These are phyloP conservation scores for Xylaria scruposa DNA, from an alignment of 495 filamentous ascomycete species.

Conservation along the genomic window DNA sequence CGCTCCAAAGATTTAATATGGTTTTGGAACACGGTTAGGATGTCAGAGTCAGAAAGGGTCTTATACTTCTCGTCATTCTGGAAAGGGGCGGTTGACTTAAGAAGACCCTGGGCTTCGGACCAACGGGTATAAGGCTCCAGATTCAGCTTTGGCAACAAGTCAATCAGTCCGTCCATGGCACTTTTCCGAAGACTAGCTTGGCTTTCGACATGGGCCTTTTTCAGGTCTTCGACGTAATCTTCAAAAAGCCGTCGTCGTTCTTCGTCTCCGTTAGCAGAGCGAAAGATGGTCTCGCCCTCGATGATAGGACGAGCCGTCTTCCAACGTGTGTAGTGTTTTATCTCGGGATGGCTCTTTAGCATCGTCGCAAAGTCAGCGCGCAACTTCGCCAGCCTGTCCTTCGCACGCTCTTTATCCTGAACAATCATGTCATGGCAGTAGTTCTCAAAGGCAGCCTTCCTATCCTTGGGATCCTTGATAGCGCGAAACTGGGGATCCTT, in stretches of 20 bases:
- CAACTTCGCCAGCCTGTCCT: slow-evolving; percentile 92
- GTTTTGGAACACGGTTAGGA: slow-evolving; percentile 91
- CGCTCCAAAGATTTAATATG: slow-evolving; percentile 93
- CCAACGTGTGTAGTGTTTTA: slow-evolving; percentile 97
- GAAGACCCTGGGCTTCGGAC: slow-evolving; percentile 84
- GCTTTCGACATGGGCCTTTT: slow-evolving; percentile 75
- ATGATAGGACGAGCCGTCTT: slow-evolving; percentile 95
- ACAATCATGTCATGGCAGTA: slow-evolving; percentile 88
- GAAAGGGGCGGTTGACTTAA: slow-evolving; percentile 80
- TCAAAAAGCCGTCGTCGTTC: slow-evolving; percentile 94
- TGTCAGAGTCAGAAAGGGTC: slow-evolving; percentile 83
- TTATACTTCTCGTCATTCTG: slow-evolving; percentile 88
- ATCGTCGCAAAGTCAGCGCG: slow-evolving; percentile 94
- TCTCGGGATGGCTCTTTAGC: slow-evolving; percentile 95
- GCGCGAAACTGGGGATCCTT: slow-evolving; percentile 94
- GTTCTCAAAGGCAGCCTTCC: slow-evolving; percentile 93
- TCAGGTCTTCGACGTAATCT: slow-evolving; percentile 87
- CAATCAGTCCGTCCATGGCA: slow-evolving; percentile 83
- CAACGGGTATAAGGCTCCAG: slow-evolving; percentile 95
- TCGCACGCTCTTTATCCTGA: slow-evolving; percentile 93
- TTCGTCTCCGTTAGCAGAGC: slow-evolving; percentile 83
- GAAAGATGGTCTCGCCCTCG: slow-evolving; percentile 93
- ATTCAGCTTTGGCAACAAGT: slow-evolving; percentile 80
- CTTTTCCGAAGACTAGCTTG: slow-evolving; percentile 75
- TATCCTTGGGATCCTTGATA: slow-evolving; percentile 90